Conservation (phyloP, 2,329 filamentous ascomycete species). For the Neobulgaria alba region DNA sequence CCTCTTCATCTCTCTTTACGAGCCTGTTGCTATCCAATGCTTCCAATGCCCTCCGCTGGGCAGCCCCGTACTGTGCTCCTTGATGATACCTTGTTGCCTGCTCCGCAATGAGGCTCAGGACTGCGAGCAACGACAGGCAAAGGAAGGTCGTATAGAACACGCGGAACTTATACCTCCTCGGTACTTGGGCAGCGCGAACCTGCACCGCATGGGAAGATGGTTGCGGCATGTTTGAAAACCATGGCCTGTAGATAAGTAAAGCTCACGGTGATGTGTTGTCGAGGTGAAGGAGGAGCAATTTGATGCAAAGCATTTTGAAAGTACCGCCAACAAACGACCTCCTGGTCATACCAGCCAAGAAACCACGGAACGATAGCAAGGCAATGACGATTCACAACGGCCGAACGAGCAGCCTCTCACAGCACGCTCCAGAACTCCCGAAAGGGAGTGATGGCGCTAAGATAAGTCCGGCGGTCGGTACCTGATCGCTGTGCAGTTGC, state of each 20-base stretch:
- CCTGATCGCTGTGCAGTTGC: too few species aligned
- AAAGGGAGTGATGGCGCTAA: too few species aligned
- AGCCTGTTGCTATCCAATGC: conserved; percentile 18
- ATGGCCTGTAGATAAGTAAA: conserved; percentile 12
- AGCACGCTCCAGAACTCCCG: too few species aligned
- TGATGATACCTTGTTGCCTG: conserved; percentile 24
- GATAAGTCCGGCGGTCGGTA: too few species aligned
- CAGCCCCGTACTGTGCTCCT: conserved; percentile 22
- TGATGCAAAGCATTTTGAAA: conserved; percentile 2
- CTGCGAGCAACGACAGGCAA: conserved; percentile 22
- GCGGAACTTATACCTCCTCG: conserved; percentile 24
- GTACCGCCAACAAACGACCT: neutral
- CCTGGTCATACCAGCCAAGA: conserved; percentile 7
- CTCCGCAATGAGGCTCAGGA: conserved; percentile 26
- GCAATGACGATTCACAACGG: neutral
- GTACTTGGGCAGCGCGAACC: conserved; percentile 9
- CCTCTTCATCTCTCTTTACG: conserved; percentile 28
- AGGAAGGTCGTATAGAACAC: conserved; percentile 28
- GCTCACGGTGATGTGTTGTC: neutral
- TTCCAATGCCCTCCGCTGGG: conserved; percentile 22
- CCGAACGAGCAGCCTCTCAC: too few species aligned
- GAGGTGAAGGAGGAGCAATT: neutral
- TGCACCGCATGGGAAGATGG: conserved; percentile 13
- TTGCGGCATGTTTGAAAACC: conserved; percentile 20
- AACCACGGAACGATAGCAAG: neutral